Conservation (phyloP, 306 rosid genomes). For the Vicia villosa region DNA sequence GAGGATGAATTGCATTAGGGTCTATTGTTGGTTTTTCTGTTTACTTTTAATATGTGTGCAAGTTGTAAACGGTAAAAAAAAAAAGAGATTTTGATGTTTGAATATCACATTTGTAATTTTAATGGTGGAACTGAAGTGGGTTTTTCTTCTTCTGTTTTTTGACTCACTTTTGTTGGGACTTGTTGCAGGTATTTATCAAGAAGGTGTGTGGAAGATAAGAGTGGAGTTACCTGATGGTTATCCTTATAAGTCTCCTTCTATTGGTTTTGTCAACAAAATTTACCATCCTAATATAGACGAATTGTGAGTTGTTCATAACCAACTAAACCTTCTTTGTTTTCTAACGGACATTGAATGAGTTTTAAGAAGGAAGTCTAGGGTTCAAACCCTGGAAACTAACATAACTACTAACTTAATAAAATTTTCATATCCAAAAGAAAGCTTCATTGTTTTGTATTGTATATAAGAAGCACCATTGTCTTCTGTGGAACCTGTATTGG, state of each 20-base stretch:
- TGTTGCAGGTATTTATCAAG: too few species aligned
- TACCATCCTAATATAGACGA: constrained; percentile 96
- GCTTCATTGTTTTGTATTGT: constrained; percentile 6
- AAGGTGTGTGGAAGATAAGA: too few species aligned
- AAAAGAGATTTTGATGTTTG: too few species aligned
- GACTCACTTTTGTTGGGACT: too few species aligned
- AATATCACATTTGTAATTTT: too few species aligned
- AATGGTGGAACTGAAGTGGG: too few species aligned
- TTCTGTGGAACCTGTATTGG: constrained; percentile 5
- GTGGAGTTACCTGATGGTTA: too few species aligned
- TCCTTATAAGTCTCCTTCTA: constrained; percentile 91
- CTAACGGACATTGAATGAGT: too few species aligned
- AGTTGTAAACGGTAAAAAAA: not conserved
- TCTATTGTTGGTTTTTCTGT: constrained; percentile 16
- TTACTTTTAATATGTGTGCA: not conserved
- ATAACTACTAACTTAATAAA: not conserved
- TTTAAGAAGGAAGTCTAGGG: too few species aligned
- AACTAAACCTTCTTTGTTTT: not conserved
- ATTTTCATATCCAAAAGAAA: not conserved
- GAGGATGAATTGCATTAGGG: not conserved
- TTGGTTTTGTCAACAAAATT: constrained; percentile 79
- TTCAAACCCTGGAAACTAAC: not conserved
- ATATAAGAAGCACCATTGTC: constrained; percentile 7
- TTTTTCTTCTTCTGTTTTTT: too few species aligned
- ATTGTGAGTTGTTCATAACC: constrained; percentile 56